These are phyloP conservation scores for Solanum chiquidenum DNA, from an alignment of 257 asterid species.

Conservation along the genomic window DNA sequence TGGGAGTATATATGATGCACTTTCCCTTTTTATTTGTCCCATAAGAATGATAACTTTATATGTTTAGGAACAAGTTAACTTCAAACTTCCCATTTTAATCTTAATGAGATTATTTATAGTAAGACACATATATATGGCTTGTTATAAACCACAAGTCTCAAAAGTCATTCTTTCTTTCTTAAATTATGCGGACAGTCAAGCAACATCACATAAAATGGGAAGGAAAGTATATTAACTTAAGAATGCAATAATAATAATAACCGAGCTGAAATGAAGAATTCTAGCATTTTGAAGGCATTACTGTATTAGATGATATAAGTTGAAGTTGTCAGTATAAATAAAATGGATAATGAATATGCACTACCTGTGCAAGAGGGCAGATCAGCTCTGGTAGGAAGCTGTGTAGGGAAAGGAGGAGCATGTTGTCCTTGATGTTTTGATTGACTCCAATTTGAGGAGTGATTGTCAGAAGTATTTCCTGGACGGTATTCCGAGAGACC, in stretches of 20 bases:
- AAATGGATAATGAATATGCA: neutral
- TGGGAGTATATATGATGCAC: neutral
- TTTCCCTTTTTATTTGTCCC: neutral
- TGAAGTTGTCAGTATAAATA: neutral
- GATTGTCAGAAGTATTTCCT: slow-evolving; percentile 52
- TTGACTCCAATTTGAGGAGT: slow-evolving; percentile 36
- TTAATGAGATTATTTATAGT: neutral
- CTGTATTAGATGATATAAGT: neutral
- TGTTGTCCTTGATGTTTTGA: slow-evolving; percentile 45
- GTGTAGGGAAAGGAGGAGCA: slow-evolving; percentile 61
- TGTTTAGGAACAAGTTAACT: neutral
- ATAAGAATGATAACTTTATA: neutral
- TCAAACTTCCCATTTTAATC: neutral
- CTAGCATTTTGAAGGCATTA: neutral
- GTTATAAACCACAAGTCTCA: neutral
- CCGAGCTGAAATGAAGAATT: neutral
- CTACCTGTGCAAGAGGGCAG: slow-evolving; percentile 88
- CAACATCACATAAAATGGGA: neutral
- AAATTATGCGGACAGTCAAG: neutral
- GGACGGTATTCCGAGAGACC: slow-evolving; percentile 11
- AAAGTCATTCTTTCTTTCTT: neutral
- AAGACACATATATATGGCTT: neutral
- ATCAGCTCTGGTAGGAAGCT: slow-evolving; percentile 93
- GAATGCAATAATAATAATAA: neutral
- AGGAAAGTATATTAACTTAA: neutral